Evolutionary conservation across 1,139 yeast species (phyloP).

Genomic region (Suhomyces anneliseae): DNA sequence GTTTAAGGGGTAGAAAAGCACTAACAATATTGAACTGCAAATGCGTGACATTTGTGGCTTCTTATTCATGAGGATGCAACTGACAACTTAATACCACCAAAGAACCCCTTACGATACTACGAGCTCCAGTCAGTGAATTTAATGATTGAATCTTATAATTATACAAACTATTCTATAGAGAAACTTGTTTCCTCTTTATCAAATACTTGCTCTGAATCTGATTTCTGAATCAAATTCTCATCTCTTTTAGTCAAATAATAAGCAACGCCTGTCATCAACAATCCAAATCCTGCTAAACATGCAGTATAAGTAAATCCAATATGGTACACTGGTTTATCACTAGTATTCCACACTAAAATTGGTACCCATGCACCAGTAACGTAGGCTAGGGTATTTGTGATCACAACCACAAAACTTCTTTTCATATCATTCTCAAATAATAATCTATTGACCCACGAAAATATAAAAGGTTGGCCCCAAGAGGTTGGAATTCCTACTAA

Average conservation of each 20-base stretch:
- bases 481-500: constrained; percentile 48
- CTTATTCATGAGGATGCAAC: background rate
- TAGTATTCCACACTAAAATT: constrained; percentile 27
- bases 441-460: constrained; percentile 25
- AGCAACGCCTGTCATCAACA: constrained; percentile 24
- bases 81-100: background rate
- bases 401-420: constrained; percentile 25
- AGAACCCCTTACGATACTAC: no score
- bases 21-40: no score
- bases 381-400: constrained; percentile 25
- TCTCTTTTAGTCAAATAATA: constrained; percentile 34
- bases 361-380: constrained; percentile 28
- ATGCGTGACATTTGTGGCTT: no score
- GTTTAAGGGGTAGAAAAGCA: background rate
- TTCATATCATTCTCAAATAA: constrained; percentile 23
- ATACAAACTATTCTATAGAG: background rate
- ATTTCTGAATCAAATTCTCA: constrained; percentile 14
- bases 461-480: constrained; percentile 28
- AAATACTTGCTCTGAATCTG: background rate
- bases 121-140: background rate
- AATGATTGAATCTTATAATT: no score
- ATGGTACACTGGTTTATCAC: constrained; percentile 35
- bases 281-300: constrained; percentile 20
- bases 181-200: background rate
- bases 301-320: constrained; percentile 28